These are phyloP conservation scores for Clitoria ternatea DNA, from an alignment of 306 rosid genomes.

Conservation along the genomic window DNA sequence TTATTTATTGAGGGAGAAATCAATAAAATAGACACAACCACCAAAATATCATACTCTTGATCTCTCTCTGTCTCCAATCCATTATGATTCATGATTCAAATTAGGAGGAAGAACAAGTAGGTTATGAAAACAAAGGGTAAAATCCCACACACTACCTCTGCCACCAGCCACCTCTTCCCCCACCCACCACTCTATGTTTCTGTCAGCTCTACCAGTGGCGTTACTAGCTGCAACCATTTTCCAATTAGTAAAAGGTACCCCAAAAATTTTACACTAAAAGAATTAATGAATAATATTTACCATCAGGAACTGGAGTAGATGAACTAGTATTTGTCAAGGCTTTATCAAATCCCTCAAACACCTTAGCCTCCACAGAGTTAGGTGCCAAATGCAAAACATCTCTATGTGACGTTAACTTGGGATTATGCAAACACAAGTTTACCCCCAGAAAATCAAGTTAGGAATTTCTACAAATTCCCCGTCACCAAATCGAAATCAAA, in stretches of 20 bases:
- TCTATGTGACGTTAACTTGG: too few species aligned
- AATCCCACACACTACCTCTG: conserved; percentile 32
- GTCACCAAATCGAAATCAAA: too few species aligned
- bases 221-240: conserved; percentile 19
- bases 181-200: conserved; percentile 36
- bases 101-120: conserved; percentile 18
- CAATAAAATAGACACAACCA: neutral
- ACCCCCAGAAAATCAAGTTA: too few species aligned
- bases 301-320: conserved; percentile 27
- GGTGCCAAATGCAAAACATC: conserved; percentile 71
- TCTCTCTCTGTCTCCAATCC: too few species aligned
- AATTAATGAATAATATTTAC: conserved; percentile 14
- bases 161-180: conserved; percentile 33
- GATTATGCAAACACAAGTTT: too few species aligned
- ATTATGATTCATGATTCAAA: conserved; percentile 30
- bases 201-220: conserved; percentile 25
- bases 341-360: conserved; percentile 39
- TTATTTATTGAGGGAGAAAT: too few species aligned
- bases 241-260: too few species aligned
- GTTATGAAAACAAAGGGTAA: conserved; percentile 37
- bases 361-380: conserved; percentile 52
- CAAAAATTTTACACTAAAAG: too few species aligned
- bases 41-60: neutral
- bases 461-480: too few species aligned
- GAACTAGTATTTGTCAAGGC: neutral